Base-by-base conservation (phyloP, 805 yeast species). In the Pichia exigua region DNA sequence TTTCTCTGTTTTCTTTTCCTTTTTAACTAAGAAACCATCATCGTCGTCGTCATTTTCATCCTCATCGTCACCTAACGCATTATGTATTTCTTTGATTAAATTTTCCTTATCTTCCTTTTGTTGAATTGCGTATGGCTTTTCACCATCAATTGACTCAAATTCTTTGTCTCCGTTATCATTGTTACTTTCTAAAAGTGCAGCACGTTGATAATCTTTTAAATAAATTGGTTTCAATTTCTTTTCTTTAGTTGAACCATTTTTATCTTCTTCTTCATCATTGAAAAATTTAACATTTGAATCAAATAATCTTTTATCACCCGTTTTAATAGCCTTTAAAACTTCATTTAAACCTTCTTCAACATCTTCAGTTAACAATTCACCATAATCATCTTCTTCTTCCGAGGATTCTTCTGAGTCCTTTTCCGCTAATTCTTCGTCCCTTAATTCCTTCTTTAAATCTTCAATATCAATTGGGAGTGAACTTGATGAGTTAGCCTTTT, bases 301-400 rank as follows among this genome's bases (percentile, higher is more conserved):
- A 55, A 84, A 74, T 42, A 92, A 73, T 20, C 71, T 62, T 52
- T 78, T 74, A 52, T 94, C 92, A 48, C 87, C 82, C 2, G 73
- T 73, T 61, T 79, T 81, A 54, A 94, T 76, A 0, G 96, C 85
- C 18, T 71, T 62, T 47, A 94, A 67, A 2, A 94, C 95, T 43
- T 82, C 75, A 48, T 76, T 73, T 57, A 94, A 82, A 24, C 95
- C 95, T 20, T 74, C 67, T 56, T 94, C 97, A 11, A 94, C 87
- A 47, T 86, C 90, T 46, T 81, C 89, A 0, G 97, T 92, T 49
- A 88, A 75, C 47, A 94, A 72, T 30, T 90, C 96, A 48, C 97
- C 99, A 58, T 67, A 83, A 54, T 91, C 97, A 64, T 94, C 99
- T 68, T 92, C 99, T 4, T 82, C 89, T 63, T 88, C 95, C 13